Evolutionary conservation across 1,284 basidiomycete species (phyloP).

Genomic region (Wolfiporia cocos): DNA sequence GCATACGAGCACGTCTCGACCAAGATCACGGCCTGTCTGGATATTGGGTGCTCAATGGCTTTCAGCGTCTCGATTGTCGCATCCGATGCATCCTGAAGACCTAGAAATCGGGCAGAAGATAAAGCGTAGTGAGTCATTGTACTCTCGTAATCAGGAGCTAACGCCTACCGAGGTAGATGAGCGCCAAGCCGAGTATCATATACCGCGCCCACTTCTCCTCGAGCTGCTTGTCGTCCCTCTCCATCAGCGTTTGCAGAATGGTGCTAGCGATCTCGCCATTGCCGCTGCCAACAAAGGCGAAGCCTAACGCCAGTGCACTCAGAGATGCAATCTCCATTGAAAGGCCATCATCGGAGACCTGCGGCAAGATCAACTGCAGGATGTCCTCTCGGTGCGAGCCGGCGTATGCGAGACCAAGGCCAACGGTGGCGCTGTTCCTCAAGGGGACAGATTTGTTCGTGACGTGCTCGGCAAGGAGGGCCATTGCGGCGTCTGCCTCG

Average conservation of each 20-base stretch:
- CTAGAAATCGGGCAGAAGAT: constrained; percentile 31
- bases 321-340: constrained; percentile 91
- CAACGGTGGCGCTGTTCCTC: constrained; percentile 86
- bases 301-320: constrained; percentile 86
- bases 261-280: constrained; percentile 91
- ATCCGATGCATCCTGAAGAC: constrained; percentile 88
- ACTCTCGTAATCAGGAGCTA: not conserved
- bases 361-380: constrained; percentile 70
- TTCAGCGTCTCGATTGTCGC: constrained; percentile 95
- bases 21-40: constrained; percentile 87
- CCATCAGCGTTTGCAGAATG: constrained; percentile 93
- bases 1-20: constrained; percentile 95
- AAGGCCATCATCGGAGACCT: constrained; percentile 73
- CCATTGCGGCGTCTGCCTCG: constrained; percentile 92
- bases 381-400: constrained; percentile 91
- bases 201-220: constrained; percentile 94
- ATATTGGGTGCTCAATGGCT: constrained; percentile 90
- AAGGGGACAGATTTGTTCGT: constrained; percentile 84
- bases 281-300: constrained; percentile 93
- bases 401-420: constrained; percentile 90
- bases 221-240: constrained; percentile 70
- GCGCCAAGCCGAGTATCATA: constrained; percentile 84
- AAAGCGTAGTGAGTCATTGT: not conserved
- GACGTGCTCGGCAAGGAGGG: constrained; percentile 88
- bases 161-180: constrained; percentile 82